Conservation (phyloP, 176 grass and related monocot species). For the Cenchrus americanus region DNA sequence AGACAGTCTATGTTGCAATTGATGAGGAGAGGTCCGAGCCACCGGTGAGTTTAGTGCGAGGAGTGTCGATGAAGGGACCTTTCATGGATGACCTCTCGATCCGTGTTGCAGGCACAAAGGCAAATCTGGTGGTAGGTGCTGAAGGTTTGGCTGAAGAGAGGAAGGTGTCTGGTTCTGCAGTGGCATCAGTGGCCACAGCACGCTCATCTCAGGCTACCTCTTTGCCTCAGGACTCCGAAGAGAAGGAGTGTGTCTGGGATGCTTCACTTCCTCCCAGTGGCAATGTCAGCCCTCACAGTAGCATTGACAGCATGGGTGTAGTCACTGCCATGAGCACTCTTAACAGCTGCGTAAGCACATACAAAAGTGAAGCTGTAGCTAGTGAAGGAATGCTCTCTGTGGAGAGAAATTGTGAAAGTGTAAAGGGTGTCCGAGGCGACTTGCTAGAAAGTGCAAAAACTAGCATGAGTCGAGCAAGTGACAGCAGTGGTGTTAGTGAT, state of each 20-base stretch:
- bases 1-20: slow-evolving; percentile 87
- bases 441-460: slow-evolving; percentile 84
- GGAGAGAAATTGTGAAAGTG: slow-evolving; percentile 58
- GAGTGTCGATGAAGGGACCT: slow-evolving; percentile 69
- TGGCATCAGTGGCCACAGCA: slow-evolving; percentile 35
- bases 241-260: slow-evolving; percentile 95
- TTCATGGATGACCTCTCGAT: slow-evolving; percentile 78
- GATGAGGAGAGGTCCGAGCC: slow-evolving; percentile 69
- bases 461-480: slow-evolving; percentile 88
- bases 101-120: slow-evolving; percentile 53
- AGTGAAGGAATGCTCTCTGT: slow-evolving; percentile 46
- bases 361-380: slow-evolving; percentile 61
- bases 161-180: slow-evolving; percentile 44
- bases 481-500: slow-evolving; percentile 90
- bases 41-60: slow-evolving; percentile 51
- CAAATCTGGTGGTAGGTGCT: slow-evolving; percentile 42
- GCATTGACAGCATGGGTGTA: slow-evolving; percentile 86
- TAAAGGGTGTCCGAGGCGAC: slow-evolving; percentile 64
- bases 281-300: slow-evolving; percentile 94
- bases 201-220: slow-evolving; percentile 47
- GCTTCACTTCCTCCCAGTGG: slow-evolving; percentile 87
- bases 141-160: slow-evolving; percentile 57
- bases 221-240: slow-evolving; percentile 70
- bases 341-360: slow-evolving; percentile 56
- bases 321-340: slow-evolving; percentile 58